A percentile compares a stretch with the other conserved stretches of the same genome.
Evolutionary conservation across 345 rosid species (phyloP).

Genomic region (Eucalyptus regnans): DNA sequence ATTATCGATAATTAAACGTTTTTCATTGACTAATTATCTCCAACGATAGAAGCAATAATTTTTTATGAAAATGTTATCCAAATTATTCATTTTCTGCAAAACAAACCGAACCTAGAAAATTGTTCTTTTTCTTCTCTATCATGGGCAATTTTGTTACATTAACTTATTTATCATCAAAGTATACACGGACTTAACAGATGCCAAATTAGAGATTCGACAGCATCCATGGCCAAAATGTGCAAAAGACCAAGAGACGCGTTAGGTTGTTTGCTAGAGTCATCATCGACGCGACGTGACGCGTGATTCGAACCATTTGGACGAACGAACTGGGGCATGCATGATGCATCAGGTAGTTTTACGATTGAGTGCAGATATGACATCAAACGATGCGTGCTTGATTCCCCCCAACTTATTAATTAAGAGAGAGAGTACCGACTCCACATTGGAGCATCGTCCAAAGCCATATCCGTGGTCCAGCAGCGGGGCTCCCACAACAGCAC

Average conservation of each 20-base stretch:
- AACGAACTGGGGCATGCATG: neutral
- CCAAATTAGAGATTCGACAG: neutral
- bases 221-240: neutral
- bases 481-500: neutral
- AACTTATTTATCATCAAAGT: neutral
- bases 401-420: neutral
- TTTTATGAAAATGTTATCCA: neutral
- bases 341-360: neutral
- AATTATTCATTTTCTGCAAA: neutral
- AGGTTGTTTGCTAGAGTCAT: neutral
- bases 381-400: neutral
- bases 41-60: fast-evolving
- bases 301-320: neutral
- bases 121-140: neutral
- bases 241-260: neutral
- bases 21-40: too few relatives aligned
- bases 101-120: neutral
- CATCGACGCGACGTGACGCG: neutral
- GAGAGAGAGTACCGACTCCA: neutral
- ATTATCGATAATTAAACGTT: too few relatives aligned
- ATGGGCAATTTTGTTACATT: neutral
- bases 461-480: neutral
- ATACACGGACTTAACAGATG: neutral
- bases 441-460: neutral
- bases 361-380: neutral